Evolutionary conservation across 1,284 basidiomycete genomes (phyloP).

Genomic region (Heterobasidion occidentale): DNA sequence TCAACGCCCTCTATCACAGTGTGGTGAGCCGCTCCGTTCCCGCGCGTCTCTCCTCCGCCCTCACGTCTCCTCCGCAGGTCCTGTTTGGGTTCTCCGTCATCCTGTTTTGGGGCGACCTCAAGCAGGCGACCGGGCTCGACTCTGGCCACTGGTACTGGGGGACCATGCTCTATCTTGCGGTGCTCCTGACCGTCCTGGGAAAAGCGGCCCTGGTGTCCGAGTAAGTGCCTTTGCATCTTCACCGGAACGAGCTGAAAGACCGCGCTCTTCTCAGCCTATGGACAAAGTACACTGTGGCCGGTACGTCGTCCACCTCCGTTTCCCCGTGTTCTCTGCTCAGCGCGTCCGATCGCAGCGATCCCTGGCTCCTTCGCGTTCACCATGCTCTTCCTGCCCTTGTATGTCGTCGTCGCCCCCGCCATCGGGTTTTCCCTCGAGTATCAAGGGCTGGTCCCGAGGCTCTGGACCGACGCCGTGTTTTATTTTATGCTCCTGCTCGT

Average conservation of each 20-base stretch:
- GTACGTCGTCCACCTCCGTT: constrained; percentile 26
- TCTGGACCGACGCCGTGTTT: constrained; percentile 85
- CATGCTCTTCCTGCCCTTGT: constrained; percentile 89
- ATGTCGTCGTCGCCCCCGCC: constrained; percentile 82
- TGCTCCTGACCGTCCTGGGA: constrained; percentile 91
- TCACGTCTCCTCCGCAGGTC: constrained; percentile 36
- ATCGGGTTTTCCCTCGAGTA: constrained; percentile 92
- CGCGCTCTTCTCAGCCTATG: constrained; percentile 59
- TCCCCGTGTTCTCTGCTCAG: constrained; percentile 6
- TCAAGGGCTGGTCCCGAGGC: constrained; percentile 73
- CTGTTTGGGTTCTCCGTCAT: constrained; percentile 86
- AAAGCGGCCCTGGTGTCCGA: constrained; percentile 98
- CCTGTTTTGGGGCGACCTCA: constrained; percentile 88
- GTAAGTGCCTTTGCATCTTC: constrained; percentile 40
- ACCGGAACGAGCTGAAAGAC: constrained; percentile 8
- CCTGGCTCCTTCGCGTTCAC: constrained; percentile 98
- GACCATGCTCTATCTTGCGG: constrained; percentile 91
- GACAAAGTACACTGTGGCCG: constrained; percentile 97
- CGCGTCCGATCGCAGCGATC: constrained; percentile 49
- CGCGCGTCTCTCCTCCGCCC: neutral
- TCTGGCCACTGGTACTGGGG: constrained; percentile 97
- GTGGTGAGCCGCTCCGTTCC: constrained; percentile 47
- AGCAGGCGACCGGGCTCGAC: constrained; percentile 74
- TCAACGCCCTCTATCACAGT: constrained; percentile 92
- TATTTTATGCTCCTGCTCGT: constrained; percentile 89